These are phyloP conservation scores for Pleurozium schreberi DNA, from an alignment of 225 moss, liverwort and hornwort genomes.

Conservation along the genomic window DNA sequence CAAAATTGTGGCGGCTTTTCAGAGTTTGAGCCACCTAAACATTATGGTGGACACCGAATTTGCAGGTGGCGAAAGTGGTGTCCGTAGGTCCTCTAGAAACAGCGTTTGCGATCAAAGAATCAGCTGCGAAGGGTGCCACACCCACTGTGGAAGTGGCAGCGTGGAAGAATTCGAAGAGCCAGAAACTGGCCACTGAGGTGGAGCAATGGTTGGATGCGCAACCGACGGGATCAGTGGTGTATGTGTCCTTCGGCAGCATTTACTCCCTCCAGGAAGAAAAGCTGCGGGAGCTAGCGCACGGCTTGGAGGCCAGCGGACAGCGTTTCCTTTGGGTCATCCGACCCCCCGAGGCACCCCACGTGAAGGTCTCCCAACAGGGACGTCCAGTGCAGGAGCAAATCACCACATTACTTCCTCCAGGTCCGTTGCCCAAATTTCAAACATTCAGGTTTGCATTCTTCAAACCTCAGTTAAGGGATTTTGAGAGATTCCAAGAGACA, in stretches of 20 bases:
- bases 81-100: constrained; percentile 10
- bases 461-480: neutral
- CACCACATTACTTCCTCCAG: constrained; percentile 15
- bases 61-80: constrained; percentile 14
- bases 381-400: neutral
- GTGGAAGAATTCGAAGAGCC: neutral
- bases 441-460: neutral
- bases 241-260: constrained; percentile 9
- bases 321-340: constrained; percentile 28
- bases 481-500: neutral
- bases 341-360: neutral
- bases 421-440: neutral
- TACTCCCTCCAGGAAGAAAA: neutral
- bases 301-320: constrained; percentile 15
- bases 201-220: constrained; percentile 12
- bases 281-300: constrained; percentile 13
- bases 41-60: neutral
- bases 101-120: neutral
- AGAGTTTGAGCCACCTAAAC: neutral
- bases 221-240: constrained; percentile 10
- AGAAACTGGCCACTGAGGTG: neutral
- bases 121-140: neutral
- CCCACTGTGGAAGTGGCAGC: neutral
- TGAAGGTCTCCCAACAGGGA: constrained; percentile 7
- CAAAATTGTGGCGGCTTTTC: neutral